A percentile compares a stretch with the other conserved stretches of the same genome.
phyloP scores from a whole-genome alignment of 1,139 yeast species.

The Meyerozyma smithsonii region DNA sequence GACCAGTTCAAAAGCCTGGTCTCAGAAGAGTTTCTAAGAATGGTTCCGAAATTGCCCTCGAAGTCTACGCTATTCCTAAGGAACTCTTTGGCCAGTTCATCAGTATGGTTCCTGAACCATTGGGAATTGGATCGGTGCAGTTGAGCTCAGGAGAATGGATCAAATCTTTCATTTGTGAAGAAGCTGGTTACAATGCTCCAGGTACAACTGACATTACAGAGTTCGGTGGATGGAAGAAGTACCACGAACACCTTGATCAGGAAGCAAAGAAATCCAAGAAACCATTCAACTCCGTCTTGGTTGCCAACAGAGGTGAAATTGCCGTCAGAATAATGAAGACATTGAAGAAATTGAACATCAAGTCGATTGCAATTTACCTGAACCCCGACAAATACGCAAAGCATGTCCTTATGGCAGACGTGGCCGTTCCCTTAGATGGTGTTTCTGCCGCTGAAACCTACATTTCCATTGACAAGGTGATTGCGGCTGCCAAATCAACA shows the following conservation, averaged over 20 bases:
- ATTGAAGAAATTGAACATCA: slow-evolving; percentile 70
- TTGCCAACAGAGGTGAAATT: slow-evolving; percentile 97
- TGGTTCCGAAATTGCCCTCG: slow-evolving; percentile 66
- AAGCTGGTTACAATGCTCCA: slow-evolving; percentile 64
- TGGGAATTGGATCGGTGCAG: slow-evolving; percentile 91
- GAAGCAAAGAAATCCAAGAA: slow-evolving; percentile 30
- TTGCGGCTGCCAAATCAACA: slow-evolving; percentile 76
- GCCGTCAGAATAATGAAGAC: slow-evolving; percentile 93
- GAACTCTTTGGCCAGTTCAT: slow-evolving; percentile 79
- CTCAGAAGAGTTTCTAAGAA: slow-evolving; percentile 56
- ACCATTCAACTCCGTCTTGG: slow-evolving; percentile 80
- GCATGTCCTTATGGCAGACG: slow-evolving; percentile 81
- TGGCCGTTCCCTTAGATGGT: slow-evolving; percentile 75
- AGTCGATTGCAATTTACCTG: slow-evolving; percentile 82
- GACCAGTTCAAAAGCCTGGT: slow-evolving; percentile 87
- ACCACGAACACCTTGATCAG: slow-evolving; percentile 39
- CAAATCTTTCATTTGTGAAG: slow-evolving; percentile 93
- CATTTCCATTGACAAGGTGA: slow-evolving; percentile 75
- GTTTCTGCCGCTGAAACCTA: slow-evolving; percentile 86
- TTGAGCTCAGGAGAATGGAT: slow-evolving; percentile 75
- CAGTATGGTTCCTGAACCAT: slow-evolving; percentile 85
- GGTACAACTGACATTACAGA: slow-evolving; percentile 77
- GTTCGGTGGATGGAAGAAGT: slow-evolving; percentile 84
- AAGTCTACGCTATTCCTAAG: slow-evolving; percentile 76
- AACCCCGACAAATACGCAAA: slow-evolving; percentile 86